A percentile compares a stretch with the other conserved stretches of the same genome.
These are phyloP conservation scores for Ceratocystis papillata DNA, from an alignment of 2,329 filamentous ascomycete species.

Conservation along the genomic window DNA sequence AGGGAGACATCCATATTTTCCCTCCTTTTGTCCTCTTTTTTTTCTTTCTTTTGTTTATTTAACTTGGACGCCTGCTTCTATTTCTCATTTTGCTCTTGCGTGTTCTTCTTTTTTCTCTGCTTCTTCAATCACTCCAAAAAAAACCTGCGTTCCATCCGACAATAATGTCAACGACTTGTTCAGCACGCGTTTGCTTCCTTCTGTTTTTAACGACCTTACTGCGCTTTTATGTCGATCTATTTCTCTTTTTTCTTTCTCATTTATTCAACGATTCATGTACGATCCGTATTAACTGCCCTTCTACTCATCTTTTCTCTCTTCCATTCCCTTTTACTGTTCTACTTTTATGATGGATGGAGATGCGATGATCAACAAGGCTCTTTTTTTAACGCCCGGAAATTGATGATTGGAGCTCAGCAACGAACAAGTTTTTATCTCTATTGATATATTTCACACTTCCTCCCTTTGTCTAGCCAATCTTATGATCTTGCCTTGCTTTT, in stretches of 20 bases:
- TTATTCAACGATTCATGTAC: slow-evolving; percentile 23
- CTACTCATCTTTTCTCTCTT: background rate
- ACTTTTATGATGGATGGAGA: slow-evolving; percentile 13
- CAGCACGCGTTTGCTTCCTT: slow-evolving; percentile 11
- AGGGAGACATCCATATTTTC: background rate
- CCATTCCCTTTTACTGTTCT: background rate
- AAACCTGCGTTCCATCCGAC: slow-evolving; percentile 27
- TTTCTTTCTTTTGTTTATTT: slow-evolving; percentile 7
- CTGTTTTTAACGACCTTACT: slow-evolving; percentile 9
- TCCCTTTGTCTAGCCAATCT: background rate
- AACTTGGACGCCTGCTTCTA: background rate
- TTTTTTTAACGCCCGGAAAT: slow-evolving; percentile 4
- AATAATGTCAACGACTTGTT: slow-evolving; percentile 32
- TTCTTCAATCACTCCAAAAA: slow-evolving; percentile 15
- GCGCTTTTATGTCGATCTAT: slow-evolving; percentile 17
- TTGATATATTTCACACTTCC: background rate
- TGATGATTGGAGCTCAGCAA: slow-evolving; percentile 7
- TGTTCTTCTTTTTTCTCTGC: slow-evolving; percentile 24
- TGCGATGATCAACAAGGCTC: background rate
- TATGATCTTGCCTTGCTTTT: background rate
- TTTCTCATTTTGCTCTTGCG: slow-evolving; percentile 21
- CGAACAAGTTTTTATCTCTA: slow-evolving; percentile 1
- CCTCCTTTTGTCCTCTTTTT: background rate
- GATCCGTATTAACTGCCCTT: slow-evolving; percentile 3
- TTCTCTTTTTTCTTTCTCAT: slow-evolving; percentile 29